Percentiles rank a stretch among this genome's conserved stretches.
phyloP scores from a whole-genome alignment of 2,329 filamentous ascomycete genomes.

The Coniochaeta hoffmannii region DNA sequence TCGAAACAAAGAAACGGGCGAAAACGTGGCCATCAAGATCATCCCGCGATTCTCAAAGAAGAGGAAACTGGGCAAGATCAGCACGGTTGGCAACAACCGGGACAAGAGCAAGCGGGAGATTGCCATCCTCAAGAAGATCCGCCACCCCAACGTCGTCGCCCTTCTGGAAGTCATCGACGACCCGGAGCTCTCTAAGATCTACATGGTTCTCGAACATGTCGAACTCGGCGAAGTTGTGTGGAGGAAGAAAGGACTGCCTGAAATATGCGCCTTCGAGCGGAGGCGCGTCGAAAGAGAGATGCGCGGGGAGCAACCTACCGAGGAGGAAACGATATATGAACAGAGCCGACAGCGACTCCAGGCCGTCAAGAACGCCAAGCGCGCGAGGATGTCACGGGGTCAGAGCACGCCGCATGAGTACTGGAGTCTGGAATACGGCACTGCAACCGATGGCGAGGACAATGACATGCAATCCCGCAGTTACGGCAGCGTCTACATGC shows the following conservation, averaged over 20 bases:
- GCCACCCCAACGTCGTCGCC: constrained; percentile 94
- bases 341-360: constrained; percentile 53
- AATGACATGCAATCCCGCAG: constrained; percentile 35
- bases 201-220: constrained; percentile 93
- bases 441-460: constrained; percentile 40
- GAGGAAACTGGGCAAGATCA: constrained; percentile 76
- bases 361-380: constrained; percentile 48
- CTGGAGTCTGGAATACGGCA: constrained; percentile 82
- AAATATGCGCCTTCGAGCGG: constrained; percentile 78
- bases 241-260: constrained; percentile 79
- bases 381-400: constrained; percentile 42
- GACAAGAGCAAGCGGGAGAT: constrained; percentile 93
- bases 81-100: constrained; percentile 51
- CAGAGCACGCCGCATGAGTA: constrained; percentile 51
- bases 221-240: constrained; percentile 91
- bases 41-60: constrained; percentile 94
- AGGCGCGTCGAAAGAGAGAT: constrained; percentile 69
- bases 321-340: constrained; percentile 54
- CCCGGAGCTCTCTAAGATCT: constrained; percentile 92
- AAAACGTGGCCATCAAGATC: constrained; percentile 95
- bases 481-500: constrained; percentile 27
- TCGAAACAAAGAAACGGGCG: constrained; percentile 65
- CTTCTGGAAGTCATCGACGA: constrained; percentile 97
- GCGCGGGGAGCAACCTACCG: constrained; percentile 48
- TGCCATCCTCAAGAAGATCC: constrained; percentile 95